phyloP scores from a whole-genome alignment of 1,139 yeast species.

The Nakaseomyces uthaithaninus region DNA sequence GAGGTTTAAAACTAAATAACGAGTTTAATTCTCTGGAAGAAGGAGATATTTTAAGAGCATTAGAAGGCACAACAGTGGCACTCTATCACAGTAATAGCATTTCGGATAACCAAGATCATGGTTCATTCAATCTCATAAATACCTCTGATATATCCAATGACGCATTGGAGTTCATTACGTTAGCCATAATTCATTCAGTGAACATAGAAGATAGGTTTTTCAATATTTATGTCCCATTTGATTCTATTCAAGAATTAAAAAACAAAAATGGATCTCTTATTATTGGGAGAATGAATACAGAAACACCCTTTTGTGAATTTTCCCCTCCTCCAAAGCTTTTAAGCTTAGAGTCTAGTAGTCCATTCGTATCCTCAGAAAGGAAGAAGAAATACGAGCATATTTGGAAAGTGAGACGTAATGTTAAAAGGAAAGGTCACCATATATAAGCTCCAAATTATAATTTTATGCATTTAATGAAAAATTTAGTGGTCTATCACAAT shows the following conservation, averaged over 20 bases:
- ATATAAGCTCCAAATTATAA: not conserved
- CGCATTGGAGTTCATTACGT: conserved; percentile 33
- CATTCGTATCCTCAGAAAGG: conserved; percentile 45
- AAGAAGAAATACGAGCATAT: conserved; percentile 45
- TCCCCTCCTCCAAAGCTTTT: conserved; percentile 28
- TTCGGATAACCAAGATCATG: not conserved
- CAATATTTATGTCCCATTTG: conserved; percentile 51
- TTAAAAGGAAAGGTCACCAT: conserved; percentile 43
- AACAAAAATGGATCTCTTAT: conserved; percentile 39
- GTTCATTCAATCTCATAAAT: not conserved
- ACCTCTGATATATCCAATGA: not conserved
- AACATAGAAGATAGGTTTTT: conserved; percentile 36
- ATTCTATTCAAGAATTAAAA: conserved; percentile 18
- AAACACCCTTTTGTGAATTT: conserved; percentile 44
- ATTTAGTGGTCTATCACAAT: too few relatives aligned
- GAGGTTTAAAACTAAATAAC: conserved; percentile 27
- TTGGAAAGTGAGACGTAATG: conserved; percentile 56
- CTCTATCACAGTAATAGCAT: conserved; percentile 27
- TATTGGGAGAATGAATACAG: conserved; percentile 53
- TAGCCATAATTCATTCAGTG: conserved; percentile 58
- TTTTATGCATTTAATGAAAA: too few relatives aligned
- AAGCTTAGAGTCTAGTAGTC: conserved; percentile 27
- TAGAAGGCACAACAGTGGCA: conserved; percentile 52
- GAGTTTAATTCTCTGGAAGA: conserved; percentile 37
- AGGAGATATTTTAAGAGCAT: conserved; percentile 37